A percentile compares a stretch with the other conserved stretches of the same genome.
Conservation (phyloP, 1,284 basidiomycete genomes). For the Pisolithus thermaeus region DNA sequence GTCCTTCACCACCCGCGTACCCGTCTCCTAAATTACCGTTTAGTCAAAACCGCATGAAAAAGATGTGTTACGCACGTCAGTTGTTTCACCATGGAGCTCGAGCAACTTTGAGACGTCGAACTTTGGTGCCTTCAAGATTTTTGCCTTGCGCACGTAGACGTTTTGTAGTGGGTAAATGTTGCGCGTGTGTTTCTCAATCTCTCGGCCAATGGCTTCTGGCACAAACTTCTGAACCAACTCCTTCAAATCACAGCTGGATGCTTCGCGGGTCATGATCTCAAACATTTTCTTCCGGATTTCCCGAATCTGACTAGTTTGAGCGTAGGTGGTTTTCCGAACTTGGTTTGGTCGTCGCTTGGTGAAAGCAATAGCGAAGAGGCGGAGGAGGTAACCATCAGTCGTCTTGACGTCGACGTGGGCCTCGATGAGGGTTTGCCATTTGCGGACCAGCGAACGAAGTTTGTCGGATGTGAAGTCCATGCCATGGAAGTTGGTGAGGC, state of each 20-base stretch:
- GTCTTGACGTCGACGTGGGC: slow-evolving; percentile 99
- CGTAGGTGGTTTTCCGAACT: slow-evolving; percentile 99
- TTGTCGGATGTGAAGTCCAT: slow-evolving; percentile 99
- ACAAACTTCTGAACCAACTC: slow-evolving; percentile 98
- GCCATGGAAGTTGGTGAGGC: slow-evolving; percentile 99
- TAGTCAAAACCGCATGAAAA: slow-evolving; percentile 11
- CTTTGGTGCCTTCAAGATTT: slow-evolving; percentile 97
- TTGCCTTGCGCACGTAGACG: slow-evolving; percentile 97
- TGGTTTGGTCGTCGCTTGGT: slow-evolving; percentile 96
- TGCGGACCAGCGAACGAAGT: slow-evolving; percentile 98
- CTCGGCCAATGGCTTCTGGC: slow-evolving; percentile 97
- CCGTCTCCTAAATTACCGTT: slow-evolving; percentile 63
- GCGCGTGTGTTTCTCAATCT: slow-evolving; percentile 98
- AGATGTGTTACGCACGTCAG: slow-evolving; percentile 59
- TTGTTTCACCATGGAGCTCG: slow-evolving; percentile 93
- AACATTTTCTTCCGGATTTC: slow-evolving; percentile 99
- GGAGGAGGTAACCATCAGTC: slow-evolving; percentile 98
- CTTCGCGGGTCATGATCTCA: slow-evolving; percentile 98
- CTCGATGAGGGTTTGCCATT: slow-evolving; percentile 99
- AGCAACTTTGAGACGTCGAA: slow-evolving; percentile 94
- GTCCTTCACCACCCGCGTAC: slow-evolving; percentile 82
- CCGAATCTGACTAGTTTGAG: slow-evolving; percentile 90
- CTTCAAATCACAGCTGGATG: slow-evolving; percentile 94
- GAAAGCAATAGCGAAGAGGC: slow-evolving; percentile 98
- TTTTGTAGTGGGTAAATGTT: slow-evolving; percentile 98